phyloP scores from a whole-genome alignment of 805 yeast genomes.

The Barnettozyma pratensis region DNA sequence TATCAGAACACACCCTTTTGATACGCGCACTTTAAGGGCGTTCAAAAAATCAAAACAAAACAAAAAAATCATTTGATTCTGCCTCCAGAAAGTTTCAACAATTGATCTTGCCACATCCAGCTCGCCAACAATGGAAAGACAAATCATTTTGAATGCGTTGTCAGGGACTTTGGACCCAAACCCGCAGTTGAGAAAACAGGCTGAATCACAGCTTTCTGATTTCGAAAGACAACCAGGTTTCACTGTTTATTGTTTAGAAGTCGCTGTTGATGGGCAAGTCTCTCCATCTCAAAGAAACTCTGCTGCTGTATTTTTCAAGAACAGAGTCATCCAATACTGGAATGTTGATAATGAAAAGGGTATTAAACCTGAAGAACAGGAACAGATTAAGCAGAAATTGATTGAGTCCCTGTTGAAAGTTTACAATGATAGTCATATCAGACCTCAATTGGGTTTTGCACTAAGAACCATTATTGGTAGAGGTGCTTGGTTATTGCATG shows the following conservation, averaged over 20 bases:
- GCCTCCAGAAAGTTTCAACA: too few species aligned
- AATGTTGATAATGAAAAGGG: conserved; percentile 26
- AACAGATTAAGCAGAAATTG: conserved; percentile 48
- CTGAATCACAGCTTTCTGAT: conserved; percentile 45
- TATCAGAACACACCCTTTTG: background rate
- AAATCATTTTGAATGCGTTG: conserved; percentile 43
- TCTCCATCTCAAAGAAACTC: conserved; percentile 46
- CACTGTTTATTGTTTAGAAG: conserved; percentile 46
- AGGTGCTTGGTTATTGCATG: conserved; percentile 32
- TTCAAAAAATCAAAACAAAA: background rate
- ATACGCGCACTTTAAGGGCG: background rate
- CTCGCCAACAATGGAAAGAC: conserved; percentile 33
- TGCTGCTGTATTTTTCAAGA: conserved; percentile 66
- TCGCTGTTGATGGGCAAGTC: conserved; percentile 40
- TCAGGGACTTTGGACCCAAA: conserved; percentile 52
- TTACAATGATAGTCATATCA: conserved; percentile 36
- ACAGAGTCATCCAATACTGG: conserved; percentile 56
- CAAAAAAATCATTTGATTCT: too few species aligned
- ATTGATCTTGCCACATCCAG: too few species aligned
- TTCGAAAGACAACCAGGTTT: conserved; percentile 55
- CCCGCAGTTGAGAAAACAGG: conserved; percentile 42
- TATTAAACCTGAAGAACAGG: conserved; percentile 44
- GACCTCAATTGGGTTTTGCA: conserved; percentile 54
- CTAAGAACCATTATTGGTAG: conserved; percentile 47
- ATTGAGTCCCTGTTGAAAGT: conserved; percentile 45